Evolutionary conservation across 139 green algal species (phyloP).

Genomic region (Volvox africanus): DNA sequence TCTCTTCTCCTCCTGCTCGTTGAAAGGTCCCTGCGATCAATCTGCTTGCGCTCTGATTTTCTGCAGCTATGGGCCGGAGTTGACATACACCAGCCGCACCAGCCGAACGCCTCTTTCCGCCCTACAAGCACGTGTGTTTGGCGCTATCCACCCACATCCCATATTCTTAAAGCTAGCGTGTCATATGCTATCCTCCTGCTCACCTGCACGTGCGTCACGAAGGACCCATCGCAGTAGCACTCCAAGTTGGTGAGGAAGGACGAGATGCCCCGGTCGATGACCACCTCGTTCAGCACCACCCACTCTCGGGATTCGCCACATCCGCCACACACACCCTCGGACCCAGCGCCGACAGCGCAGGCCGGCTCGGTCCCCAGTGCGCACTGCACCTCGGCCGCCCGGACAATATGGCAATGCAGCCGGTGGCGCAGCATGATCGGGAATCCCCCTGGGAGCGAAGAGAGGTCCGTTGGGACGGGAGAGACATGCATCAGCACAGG

Average conservation of each 20-base stretch:
- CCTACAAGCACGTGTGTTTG: too few relatives aligned
- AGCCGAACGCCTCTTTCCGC: too few relatives aligned
- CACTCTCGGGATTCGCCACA: conserved; percentile 31
- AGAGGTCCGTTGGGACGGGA: too few relatives aligned
- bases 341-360: neutral
- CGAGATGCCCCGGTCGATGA: conserved; percentile 88
- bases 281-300: conserved; percentile 92
- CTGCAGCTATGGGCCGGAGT: too few relatives aligned
- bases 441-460: conserved; percentile 69
- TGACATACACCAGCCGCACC: too few relatives aligned
- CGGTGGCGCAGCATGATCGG: conserved; percentile 88
- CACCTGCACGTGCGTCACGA: conserved; percentile 84
- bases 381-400: neutral
- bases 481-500: too few relatives aligned
- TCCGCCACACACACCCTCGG: neutral
- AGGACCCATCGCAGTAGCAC: conserved; percentile 81
- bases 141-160: too few relatives aligned
- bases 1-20: too few relatives aligned
- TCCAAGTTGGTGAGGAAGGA: conserved; percentile 90
- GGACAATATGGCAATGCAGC: conserved; percentile 85
- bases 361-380: neutral
- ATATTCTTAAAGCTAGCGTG: too few relatives aligned
- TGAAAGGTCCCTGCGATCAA: too few relatives aligned
- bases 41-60: too few relatives aligned
- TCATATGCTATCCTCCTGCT: too few relatives aligned